Base-by-base conservation (phyloP, 345 rosid species). In the Alliaria petiolata region DNA sequence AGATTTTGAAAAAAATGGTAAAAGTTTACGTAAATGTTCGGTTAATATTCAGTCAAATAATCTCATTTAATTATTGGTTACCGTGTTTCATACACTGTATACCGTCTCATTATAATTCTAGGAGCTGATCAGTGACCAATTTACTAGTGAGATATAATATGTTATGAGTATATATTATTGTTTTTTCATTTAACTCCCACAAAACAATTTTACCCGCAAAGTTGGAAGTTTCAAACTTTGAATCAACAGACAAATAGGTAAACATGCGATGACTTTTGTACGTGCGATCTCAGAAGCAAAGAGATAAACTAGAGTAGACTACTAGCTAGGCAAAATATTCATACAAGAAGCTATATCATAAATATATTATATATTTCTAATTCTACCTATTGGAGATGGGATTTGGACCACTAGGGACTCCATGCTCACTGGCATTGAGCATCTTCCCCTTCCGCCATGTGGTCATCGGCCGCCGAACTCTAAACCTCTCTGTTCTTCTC, bases 331-430 rank as follows among this genome's bases (percentile, higher is more conserved):
- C 17, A 15, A 25, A 15, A 25, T 52, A 60, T 26, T 53, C 56
- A 75, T 61, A 54, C 51, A 65, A 58, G 43, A 51, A 65, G 57
- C 45, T 66, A 46, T 38, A 36, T 55, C 31, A n/a, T 36, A 11
- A 26, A 62, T 40, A 61, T 20, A 43, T 39, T 6, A 62, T 12
- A 69, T 54, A 44, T 43, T 14, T 40, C 84, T 22, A 44, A 34
- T 14, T 40, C 84, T 79, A 83, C 84, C 89, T 85, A 80, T 87
- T 90, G 7, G 93, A 90, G 54, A 86, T 85, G 43, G 93, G 96
- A 78, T 90, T 90, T 15, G 96, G 91, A 59, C 93, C 96, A 67
- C 93, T 87, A 3, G 93, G 91, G 36, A 90, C 96, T 80, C 86
- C 87, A 62, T 90, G 96, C 39, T 62, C 82, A 19, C 70, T 76